Percentiles rank a stretch among this genome's conserved stretches.
Conservation (phyloP, 176 grass and related monocot species). For the Lolium perenne region DNA sequence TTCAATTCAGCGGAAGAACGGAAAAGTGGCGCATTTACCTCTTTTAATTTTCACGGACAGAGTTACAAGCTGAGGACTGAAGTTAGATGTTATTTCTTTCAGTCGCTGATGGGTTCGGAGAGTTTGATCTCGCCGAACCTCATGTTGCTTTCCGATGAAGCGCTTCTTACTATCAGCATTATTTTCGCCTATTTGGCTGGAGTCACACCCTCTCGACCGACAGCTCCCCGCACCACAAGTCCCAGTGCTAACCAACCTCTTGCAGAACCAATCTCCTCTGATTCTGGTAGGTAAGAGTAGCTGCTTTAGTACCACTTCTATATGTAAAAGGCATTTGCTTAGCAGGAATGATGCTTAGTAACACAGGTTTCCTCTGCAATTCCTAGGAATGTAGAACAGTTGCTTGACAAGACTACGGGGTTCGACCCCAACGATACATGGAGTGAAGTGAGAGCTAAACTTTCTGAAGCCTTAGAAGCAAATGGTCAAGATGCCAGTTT, state of each 20-base stretch:
- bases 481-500: constrained; percentile 42
- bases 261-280: constrained; percentile 44
- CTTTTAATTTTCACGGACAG: constrained; percentile 29
- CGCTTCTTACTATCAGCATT: constrained; percentile 81
- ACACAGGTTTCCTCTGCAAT: constrained; percentile 18
- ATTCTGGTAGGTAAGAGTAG: constrained; percentile 97
- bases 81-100: constrained; percentile 49
- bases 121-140: constrained; percentile 46
- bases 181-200: constrained; percentile 84
- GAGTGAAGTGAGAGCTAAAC: constrained; percentile 67
- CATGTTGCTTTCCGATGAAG: constrained; percentile 65
- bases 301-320: constrained; percentile 46
- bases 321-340: constrained; percentile 22
- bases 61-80: constrained; percentile 35
- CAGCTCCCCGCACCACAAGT: constrained; percentile 34
- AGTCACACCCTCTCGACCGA: constrained; percentile 57
- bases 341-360: background rate
- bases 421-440: constrained; percentile 52
- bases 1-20: constrained; percentile 14
- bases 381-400: constrained; percentile 43
- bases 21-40: constrained; percentile 28
- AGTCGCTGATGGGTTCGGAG: constrained; percentile 56
- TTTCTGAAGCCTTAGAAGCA: constrained; percentile 78
- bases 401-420: constrained; percentile 36
- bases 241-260: constrained; percentile 18